Evolutionary conservation across 176 grass and related monocot genomes (phyloP).

Genomic region (Paspalum vaginatum): DNA sequence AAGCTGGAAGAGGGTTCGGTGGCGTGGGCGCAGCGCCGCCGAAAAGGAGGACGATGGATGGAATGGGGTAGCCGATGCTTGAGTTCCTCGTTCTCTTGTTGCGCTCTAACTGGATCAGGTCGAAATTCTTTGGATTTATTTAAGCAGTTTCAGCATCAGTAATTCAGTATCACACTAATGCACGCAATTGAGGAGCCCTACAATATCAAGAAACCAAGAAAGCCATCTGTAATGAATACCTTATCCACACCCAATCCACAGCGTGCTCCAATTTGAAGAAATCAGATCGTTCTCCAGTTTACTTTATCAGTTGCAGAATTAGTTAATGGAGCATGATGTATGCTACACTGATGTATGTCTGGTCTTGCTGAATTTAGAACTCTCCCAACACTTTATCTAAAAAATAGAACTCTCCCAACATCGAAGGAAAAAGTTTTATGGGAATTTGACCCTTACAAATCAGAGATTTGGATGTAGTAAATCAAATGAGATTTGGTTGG

Average conservation of each 20-base stretch:
- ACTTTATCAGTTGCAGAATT: not conserved
- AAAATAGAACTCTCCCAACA: not conserved
- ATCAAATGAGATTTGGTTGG: not conserved
- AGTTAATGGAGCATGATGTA: not conserved
- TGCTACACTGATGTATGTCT: not conserved
- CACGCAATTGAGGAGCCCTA: not conserved
- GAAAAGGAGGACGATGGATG: not conserved
- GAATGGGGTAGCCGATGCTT: not conserved
- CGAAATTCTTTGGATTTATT: no score
- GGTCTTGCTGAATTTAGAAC: not conserved
- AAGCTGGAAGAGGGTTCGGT: not conserved
- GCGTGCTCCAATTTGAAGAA: not conserved
- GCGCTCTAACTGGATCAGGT: not conserved
- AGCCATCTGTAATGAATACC: not conserved
- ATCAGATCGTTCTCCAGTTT: not conserved
- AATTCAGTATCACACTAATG: not conserved
- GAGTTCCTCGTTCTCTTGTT: no score
- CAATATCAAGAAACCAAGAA: not conserved
- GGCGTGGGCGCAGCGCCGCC: not conserved
- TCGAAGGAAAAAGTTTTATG: not conserved
- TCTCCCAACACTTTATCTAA: no score
- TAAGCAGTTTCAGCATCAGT: not conserved
- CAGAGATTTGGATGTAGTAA: not conserved
- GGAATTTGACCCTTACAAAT: not conserved
- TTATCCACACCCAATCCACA: not conserved